Percentiles rank a stretch among this genome's conserved stretches.
Evolutionary conservation across 2,329 filamentous ascomycete species (phyloP).

Genomic region (Thermochaetoides dissita): DNA sequence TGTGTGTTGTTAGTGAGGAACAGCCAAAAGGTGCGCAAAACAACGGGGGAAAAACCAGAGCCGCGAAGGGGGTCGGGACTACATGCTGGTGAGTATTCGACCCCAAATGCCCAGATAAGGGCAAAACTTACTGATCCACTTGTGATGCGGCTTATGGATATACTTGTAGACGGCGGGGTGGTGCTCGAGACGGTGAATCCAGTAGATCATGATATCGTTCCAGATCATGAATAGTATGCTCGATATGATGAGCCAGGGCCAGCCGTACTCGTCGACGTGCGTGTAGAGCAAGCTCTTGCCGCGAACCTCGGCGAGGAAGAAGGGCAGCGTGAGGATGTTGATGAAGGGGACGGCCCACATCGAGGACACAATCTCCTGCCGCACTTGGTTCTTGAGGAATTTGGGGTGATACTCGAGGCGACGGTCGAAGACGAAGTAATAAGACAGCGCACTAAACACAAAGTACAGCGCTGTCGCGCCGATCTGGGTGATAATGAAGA

Average conservation of each 20-base stretch:
- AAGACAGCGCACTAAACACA: slow-evolving; percentile 54
- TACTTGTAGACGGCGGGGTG: slow-evolving; percentile 33
- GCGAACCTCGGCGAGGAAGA: slow-evolving; percentile 33
- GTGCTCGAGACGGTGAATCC: slow-evolving; percentile 32
- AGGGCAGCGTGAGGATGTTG: slow-evolving; percentile 30
- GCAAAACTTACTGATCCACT: slow-evolving; percentile 29
- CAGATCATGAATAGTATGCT: slow-evolving; percentile 29
- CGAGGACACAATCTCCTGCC: slow-evolving; percentile 29
- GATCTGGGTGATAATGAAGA: slow-evolving; percentile 25
- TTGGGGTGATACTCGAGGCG: slow-evolving; percentile 32
- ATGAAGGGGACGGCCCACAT: slow-evolving; percentile 30
- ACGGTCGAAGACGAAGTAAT: slow-evolving; percentile 48
- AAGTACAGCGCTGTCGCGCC: slow-evolving; percentile 37
- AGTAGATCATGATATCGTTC: slow-evolving; percentile 33
- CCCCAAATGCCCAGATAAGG: background rate
- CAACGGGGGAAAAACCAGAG: slow-evolving; percentile 35
- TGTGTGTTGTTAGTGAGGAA: too few relatives aligned
- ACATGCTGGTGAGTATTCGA: background rate
- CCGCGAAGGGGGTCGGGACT: slow-evolving; percentile 34
- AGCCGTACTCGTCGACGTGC: slow-evolving; percentile 25
- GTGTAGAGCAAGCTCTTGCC: slow-evolving; percentile 30
- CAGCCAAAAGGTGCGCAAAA: too few relatives aligned
- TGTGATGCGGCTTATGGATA: slow-evolving; percentile 35
- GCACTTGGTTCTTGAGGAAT: slow-evolving; percentile 33
- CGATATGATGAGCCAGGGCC: slow-evolving; percentile 26